Percentiles rank a stretch among this genome's conserved stretches.
These are phyloP conservation scores for Didymella segeticola DNA, from an alignment of 2,329 filamentous ascomycete genomes.

Conservation along the genomic window DNA sequence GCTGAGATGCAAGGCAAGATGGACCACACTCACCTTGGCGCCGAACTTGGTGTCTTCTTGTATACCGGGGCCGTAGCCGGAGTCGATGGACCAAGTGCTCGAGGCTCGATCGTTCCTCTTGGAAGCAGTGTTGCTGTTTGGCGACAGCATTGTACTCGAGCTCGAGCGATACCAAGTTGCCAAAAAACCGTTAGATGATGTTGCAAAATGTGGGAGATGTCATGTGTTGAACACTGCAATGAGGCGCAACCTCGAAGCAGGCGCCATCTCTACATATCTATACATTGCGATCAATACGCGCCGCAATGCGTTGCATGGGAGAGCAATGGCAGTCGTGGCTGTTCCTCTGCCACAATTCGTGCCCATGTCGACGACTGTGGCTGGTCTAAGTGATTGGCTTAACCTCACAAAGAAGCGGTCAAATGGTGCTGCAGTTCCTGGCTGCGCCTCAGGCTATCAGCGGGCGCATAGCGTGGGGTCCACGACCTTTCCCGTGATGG, in stretches of 20 bases:
- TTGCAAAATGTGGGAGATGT: neutral
- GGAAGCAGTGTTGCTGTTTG: conserved; percentile 23
- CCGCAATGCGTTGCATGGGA: conserved; percentile 4
- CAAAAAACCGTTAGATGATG: neutral
- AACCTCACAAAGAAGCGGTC: conserved; percentile 11
- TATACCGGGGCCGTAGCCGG: conserved; percentile 39
- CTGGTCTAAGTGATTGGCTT: conserved; percentile 9
- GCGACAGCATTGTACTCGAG: conserved; percentile 33
- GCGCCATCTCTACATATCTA: conserved; percentile 10
- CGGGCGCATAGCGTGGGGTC: conserved; percentile 9
- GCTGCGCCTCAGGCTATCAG: conserved; percentile 13
- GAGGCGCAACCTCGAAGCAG: conserved; percentile 4
- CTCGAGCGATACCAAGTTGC: conserved; percentile 1
- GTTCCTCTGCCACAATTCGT: conserved; percentile 9
- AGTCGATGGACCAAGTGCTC: conserved; percentile 44
- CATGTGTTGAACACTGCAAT: conserved; percentile 6
- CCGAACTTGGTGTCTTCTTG: conserved; percentile 20
- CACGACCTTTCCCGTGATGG: conserved; percentile 15
- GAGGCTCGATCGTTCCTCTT: conserved; percentile 27
- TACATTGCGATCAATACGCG: conserved; percentile 6
- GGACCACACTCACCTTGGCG: conserved; percentile 8
- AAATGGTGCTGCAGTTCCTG: conserved; percentile 14
- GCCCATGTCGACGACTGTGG: conserved; percentile 8
- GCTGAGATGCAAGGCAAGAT: neutral
- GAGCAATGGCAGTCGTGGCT: conserved; percentile 6